Conservation (phyloP, 169 alveolate genomes). For the Perkinsus marinus region DNA sequence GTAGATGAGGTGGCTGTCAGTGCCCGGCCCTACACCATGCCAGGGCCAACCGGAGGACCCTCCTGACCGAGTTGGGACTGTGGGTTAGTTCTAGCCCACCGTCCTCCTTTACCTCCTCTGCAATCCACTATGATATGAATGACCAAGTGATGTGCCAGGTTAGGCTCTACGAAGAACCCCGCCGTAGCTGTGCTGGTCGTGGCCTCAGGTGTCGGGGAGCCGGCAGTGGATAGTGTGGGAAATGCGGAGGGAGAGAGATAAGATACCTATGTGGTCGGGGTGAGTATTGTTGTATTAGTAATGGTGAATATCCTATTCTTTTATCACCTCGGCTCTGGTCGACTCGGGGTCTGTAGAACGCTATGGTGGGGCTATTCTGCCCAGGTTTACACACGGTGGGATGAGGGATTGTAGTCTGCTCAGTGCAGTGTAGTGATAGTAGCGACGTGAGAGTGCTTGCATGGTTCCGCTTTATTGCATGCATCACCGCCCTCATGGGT, state of each 20-base stretch:
- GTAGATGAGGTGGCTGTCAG: neutral
- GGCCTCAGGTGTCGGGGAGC: neutral
- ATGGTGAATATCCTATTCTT: neutral
- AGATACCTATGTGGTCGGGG: neutral
- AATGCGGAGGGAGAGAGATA: neutral
- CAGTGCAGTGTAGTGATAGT: too few species aligned
- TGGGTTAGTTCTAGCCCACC: neutral
- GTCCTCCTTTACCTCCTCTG: neutral
- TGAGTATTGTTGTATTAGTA: neutral
- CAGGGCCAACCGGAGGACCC: neutral
- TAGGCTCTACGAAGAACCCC: neutral
- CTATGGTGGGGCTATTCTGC: too few species aligned
- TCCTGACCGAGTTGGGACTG: neutral
- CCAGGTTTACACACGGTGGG: too few species aligned
- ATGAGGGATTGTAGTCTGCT: too few species aligned
- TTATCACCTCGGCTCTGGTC: too few species aligned
- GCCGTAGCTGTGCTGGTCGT: neutral
- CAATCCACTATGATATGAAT: neutral
- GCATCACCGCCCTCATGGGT: too few species aligned
- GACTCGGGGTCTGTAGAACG: too few species aligned
- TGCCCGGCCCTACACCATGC: too few species aligned
- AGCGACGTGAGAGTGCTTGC: too few species aligned
- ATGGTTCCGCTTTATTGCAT: too few species aligned
- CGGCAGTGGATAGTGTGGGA: neutral
- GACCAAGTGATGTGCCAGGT: neutral